phyloP scores from a whole-genome alignment of 805 yeast genomes.

The Kodamaea hsintzibuensis region DNA sequence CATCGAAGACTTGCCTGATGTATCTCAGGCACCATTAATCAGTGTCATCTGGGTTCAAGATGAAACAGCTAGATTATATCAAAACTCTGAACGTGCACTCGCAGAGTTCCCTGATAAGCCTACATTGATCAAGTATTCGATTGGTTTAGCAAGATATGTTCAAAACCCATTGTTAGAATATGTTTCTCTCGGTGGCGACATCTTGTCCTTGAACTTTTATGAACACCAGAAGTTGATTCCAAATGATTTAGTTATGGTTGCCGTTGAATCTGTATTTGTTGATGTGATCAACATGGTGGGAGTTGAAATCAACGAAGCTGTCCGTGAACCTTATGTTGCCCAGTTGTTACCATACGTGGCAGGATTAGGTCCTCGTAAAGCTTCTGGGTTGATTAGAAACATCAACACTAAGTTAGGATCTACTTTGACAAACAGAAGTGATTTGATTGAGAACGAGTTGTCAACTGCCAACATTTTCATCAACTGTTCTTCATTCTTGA shows the following conservation, averaged over 20 bases:
- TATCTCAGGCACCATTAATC: slow-evolving; percentile 52
- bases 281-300: slow-evolving; percentile 92
- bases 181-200: slow-evolving; percentile 73
- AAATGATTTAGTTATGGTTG: slow-evolving; percentile 59
- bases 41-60: slow-evolving; percentile 84
- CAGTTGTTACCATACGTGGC: slow-evolving; percentile 73
- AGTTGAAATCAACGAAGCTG: slow-evolving; percentile 88
- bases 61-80: slow-evolving; percentile 88
- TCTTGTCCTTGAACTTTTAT: slow-evolving; percentile 65
- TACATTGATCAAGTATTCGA: slow-evolving; percentile 75
- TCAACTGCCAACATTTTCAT: slow-evolving; percentile 80
- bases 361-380: slow-evolving; percentile 95
- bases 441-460: slow-evolving; percentile 77
- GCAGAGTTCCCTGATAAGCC: slow-evolving; percentile 85
- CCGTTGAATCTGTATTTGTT: slow-evolving; percentile 79
- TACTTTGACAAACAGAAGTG: slow-evolving; percentile 65
- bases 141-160: slow-evolving; percentile 86
- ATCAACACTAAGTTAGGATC: slow-evolving; percentile 68
- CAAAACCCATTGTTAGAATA: slow-evolving; percentile 95
- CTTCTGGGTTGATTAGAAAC: slow-evolving; percentile 80
- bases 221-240: slow-evolving; percentile 73
- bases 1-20: slow-evolving; percentile 44
- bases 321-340: slow-evolving; percentile 71
- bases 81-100: slow-evolving; percentile 71
- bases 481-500: slow-evolving; percentile 89